Base-by-base conservation (phyloP, 2,329 filamentous ascomycete genomes). In the Epichloe baconii region DNA sequence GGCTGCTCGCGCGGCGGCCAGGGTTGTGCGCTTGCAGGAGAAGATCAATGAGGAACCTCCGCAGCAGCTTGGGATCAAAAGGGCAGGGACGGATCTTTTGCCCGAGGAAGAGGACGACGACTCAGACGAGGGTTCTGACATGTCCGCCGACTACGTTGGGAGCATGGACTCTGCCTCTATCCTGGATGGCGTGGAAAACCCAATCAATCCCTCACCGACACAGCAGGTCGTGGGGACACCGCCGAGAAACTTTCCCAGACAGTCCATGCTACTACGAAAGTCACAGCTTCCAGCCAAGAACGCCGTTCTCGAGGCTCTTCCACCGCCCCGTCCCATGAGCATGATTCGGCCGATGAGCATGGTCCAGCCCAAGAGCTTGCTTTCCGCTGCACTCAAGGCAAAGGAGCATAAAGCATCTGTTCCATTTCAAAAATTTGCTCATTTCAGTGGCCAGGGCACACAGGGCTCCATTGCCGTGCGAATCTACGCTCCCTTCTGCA, bases 371-470 rank as follows among this genome's bases (percentile, higher is more conserved):
- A 79, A 80, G 55, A 88, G 85, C 65, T 68, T 87, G 47, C 69
- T 90, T 21, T 85, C 85, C 0, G 82, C 83, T 49, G 82, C 83
- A 5, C 72, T 91, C 23, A 85, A 85, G 58, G 83, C 82, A 34
- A 87, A 85, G 64, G 77, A 83, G 58, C 77, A 80, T 17, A 80
- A 84, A 57, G 76, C 82, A 1, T 77, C 78, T 5, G 80, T 85
- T 60, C 86, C 86, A 0, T 83, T 91, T 56, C 85, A 90, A 59
- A 77, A 79, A 23, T 93, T 88, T 66, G 86, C 85, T 1, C 78
- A 83, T 15, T 75, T 88, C 38, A 88, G 83, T 52, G 88, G 86
- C 0, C 83, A 89, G 62, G 87, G 85, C 17, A 87, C 90, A 54
- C 78, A 84, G 6, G 86, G 83, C 47, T 86, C 87, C 3, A 73